Evolutionary conservation across 495 filamentous ascomycete genomes (phyloP).

Genomic region (Penicillium antarcticum): DNA sequence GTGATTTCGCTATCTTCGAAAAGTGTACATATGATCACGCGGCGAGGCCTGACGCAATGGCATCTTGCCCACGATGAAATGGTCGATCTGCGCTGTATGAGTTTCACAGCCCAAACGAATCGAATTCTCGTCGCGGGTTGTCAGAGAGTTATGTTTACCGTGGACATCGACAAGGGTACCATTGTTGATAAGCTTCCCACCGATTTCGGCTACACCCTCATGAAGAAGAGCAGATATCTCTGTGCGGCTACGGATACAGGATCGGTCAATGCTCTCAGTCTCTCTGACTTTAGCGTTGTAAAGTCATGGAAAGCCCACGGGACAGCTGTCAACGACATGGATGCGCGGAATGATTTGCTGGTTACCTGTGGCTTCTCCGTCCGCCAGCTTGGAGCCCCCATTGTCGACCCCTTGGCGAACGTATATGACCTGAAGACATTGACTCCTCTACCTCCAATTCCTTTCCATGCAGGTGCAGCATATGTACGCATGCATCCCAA

Average conservation of each 20-base stretch:
- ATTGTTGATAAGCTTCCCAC: conserved; percentile 72
- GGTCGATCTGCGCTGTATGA: conserved; percentile 85
- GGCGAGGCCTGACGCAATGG: conserved; percentile 81
- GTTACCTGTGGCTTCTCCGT: conserved; percentile 93
- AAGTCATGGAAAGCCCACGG: conserved; percentile 87
- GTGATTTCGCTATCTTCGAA: conserved; percentile 73
- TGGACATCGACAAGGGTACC: conserved; percentile 83
- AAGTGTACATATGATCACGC: conserved; percentile 79
- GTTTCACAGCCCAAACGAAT: conserved; percentile 80
- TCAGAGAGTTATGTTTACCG: conserved; percentile 81
- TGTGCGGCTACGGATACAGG: conserved; percentile 88
- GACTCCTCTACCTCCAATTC: conserved; percentile 77
- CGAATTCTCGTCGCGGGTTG: conserved; percentile 85
- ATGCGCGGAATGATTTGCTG: conserved; percentile 84
- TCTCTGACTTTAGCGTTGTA: conserved; percentile 67
- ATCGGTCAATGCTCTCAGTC: conserved; percentile 79
- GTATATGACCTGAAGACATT: conserved; percentile 91
- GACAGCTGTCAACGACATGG: conserved; percentile 87
- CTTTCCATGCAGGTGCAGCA: conserved; percentile 87
- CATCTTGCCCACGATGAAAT: conserved; percentile 76
- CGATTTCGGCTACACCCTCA: conserved; percentile 76
- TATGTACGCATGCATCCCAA: conserved; percentile 94
- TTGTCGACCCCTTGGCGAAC: conserved; percentile 87
- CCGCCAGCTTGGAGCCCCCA: conserved; percentile 58
- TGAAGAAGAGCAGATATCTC: conserved; percentile 86